phyloP scores from a whole-genome alignment of 176 grass and related monocot genomes.

The Phoenix dactylifera region DNA sequence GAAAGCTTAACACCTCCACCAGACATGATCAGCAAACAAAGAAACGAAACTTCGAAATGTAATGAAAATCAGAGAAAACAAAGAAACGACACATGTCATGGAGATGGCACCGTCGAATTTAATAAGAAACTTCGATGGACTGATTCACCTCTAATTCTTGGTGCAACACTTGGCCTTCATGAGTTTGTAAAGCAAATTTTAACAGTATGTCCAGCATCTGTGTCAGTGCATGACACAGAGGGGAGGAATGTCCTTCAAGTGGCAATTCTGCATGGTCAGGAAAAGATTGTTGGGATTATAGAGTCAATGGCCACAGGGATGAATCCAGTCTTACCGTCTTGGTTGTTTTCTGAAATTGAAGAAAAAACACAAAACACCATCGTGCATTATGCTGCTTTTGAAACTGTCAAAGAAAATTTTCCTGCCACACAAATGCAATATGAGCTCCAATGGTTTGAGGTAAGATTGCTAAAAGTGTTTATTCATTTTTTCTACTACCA shows the following conservation, averaged over 20 bases:
- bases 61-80: no score
- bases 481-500: no score
- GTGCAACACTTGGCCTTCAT: slow-evolving; percentile 19
- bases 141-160: slow-evolving; percentile 11
- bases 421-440: slow-evolving; percentile 20
- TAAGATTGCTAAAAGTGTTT: not conserved
- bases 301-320: not conserved
- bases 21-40: no score
- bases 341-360: slow-evolving; percentile 3
- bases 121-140: slow-evolving; percentile 1
- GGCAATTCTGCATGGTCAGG: slow-evolving; percentile 7
- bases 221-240: not conserved
- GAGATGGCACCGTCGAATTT: no score
- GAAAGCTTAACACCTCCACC: no score
- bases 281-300: slow-evolving; percentile 17
- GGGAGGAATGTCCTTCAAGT: slow-evolving; percentile 24
- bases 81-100: no score
- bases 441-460: slow-evolving; percentile 26
- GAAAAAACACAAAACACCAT: slow-evolving; percentile 18
- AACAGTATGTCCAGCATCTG: not conserved
- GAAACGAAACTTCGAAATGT: no score
- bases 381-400: slow-evolving; percentile 20
- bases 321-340: slow-evolving; percentile 14
- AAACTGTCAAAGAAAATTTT: not conserved
- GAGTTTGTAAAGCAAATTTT: slow-evolving; percentile 21